A percentile compares a stretch with the other conserved stretches of the same genome.
phyloP scores from a whole-genome alignment of 495 filamentous ascomycete genomes.

The Aspergillus ellipticus region DNA sequence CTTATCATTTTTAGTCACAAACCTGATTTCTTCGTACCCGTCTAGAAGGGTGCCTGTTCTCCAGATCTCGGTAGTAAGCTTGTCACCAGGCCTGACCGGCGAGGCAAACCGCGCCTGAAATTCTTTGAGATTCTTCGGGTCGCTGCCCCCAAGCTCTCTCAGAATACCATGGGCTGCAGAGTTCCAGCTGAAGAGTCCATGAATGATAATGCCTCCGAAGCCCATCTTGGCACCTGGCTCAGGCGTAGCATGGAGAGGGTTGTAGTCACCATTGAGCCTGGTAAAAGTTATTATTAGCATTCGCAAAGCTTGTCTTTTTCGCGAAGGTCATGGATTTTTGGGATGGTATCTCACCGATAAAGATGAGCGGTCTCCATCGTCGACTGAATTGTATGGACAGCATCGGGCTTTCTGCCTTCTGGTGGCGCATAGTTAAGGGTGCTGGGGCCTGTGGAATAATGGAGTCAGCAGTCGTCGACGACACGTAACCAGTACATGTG shows the following conservation, averaged over 20 bases:
- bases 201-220: conserved; percentile 84
- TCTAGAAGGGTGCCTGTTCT: conserved; percentile 52
- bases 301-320: neutral
- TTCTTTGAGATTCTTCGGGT: conserved; percentile 75
- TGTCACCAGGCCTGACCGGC: conserved; percentile 70
- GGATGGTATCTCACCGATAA: conserved; percentile 47
- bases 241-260: conserved; percentile 82
- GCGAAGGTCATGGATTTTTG: neutral
- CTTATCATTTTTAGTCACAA: conserved; percentile 62
- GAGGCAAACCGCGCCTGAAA: conserved; percentile 86
- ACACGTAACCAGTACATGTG: too few species aligned
- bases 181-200: conserved; percentile 85
- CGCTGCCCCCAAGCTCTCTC: conserved; percentile 64
- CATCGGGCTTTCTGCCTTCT: conserved; percentile 67
- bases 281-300: conserved; percentile 3
- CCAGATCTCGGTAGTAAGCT: conserved; percentile 49
- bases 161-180: conserved; percentile 72
- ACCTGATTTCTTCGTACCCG: conserved; percentile 78
- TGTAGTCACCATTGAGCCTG: conserved; percentile 84
- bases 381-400: conserved; percentile 63
- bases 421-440: conserved; percentile 73
- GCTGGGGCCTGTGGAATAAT: conserved; percentile 51
- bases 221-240: conserved; percentile 85
- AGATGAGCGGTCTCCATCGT: conserved; percentile 67
- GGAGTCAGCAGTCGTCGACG: neutral